phyloP scores from a whole-genome alignment of 2,329 filamentous ascomycete genomes.

The Xylaria digitata region DNA sequence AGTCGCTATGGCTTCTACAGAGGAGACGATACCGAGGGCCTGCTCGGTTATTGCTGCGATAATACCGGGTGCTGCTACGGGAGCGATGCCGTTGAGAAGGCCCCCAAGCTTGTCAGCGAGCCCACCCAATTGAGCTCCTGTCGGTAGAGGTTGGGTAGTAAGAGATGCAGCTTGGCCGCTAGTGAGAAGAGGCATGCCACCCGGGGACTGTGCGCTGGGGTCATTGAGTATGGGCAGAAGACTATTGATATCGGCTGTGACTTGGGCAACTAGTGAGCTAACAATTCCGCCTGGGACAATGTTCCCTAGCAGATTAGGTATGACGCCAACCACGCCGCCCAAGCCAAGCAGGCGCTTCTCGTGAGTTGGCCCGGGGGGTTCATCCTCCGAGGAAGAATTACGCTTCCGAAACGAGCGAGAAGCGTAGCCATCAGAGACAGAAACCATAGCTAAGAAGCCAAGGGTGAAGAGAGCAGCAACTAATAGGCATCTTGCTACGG shows the following conservation, averaged over 20 bases:
- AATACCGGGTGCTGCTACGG: slow-evolving; percentile 38
- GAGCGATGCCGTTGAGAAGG: slow-evolving; percentile 36
- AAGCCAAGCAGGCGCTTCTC: slow-evolving; percentile 38
- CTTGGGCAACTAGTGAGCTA: slow-evolving; percentile 35
- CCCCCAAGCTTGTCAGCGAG: slow-evolving; percentile 37
- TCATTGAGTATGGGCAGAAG: slow-evolving; percentile 29
- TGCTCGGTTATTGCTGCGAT: slow-evolving; percentile 40
- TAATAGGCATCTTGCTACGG: slow-evolving; percentile 39
- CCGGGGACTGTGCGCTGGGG: slow-evolving; percentile 29
- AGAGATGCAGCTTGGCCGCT: slow-evolving; percentile 33
- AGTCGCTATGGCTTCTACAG: slow-evolving; percentile 42
- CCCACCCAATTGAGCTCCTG: slow-evolving; percentile 30
- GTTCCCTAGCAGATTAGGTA: slow-evolving; percentile 34
- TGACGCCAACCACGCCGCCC: slow-evolving; percentile 30
- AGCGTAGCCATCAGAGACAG: slow-evolving; percentile 25
- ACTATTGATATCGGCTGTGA: slow-evolving; percentile 37
- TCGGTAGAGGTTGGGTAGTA: slow-evolving; percentile 36
- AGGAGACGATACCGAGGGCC: slow-evolving; percentile 36
- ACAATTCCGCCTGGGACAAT: slow-evolving; percentile 35
- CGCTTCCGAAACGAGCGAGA: slow-evolving; percentile 28
- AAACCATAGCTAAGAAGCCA: slow-evolving; percentile 35
- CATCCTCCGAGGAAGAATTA: slow-evolving; percentile 11
- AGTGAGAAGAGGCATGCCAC: slow-evolving; percentile 39
- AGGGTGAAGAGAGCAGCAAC: slow-evolving; percentile 36
- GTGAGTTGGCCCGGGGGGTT: not conserved